These are phyloP conservation scores for Chalciporus chontae DNA, from an alignment of 768 basidiomycete species.

Conservation along the genomic window DNA sequence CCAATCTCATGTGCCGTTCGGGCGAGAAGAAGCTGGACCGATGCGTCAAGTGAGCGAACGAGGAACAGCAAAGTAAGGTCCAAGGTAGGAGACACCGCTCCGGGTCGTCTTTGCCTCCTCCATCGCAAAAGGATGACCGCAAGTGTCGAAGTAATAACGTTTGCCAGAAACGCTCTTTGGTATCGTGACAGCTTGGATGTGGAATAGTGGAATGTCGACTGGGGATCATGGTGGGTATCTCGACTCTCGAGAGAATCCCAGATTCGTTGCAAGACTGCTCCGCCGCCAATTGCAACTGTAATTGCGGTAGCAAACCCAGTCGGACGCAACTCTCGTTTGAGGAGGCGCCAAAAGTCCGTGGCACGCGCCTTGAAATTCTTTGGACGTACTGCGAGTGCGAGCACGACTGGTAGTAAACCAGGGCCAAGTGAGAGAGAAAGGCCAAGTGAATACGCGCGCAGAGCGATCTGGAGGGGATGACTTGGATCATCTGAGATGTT, in stretches of 20 bases:
- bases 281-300: constrained; percentile 61
- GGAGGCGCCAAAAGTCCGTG: constrained; percentile 28
- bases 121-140: constrained; percentile 57
- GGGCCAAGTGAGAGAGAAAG: constrained; percentile 69
- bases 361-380: constrained; percentile 20
- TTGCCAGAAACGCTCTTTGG: constrained; percentile 57
- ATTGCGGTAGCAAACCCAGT: constrained; percentile 71
- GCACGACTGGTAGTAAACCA: constrained; percentile 51
- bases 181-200: constrained; percentile 32
- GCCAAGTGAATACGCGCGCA: constrained; percentile 66
- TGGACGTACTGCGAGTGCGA: constrained; percentile 29
- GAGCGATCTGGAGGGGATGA: constrained; percentile 55
- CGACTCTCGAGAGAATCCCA: constrained; percentile 32
- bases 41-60: constrained; percentile 66
- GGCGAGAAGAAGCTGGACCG: constrained; percentile 50
- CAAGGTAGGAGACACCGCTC: constrained; percentile 49
- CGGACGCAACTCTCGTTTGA: constrained; percentile 54
- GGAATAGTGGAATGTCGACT: background rate
- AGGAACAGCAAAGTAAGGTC: constrained; percentile 66
- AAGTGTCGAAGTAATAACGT: constrained; percentile 52
- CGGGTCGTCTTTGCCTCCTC: constrained; percentile 30
- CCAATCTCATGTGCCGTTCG: constrained; percentile 10
- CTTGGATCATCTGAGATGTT: constrained; percentile 32
- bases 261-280: constrained; percentile 47
- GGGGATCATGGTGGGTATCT: background rate